Conservation (phyloP, 1,284 basidiomycete genomes). For the Malassezia japonica region DNA sequence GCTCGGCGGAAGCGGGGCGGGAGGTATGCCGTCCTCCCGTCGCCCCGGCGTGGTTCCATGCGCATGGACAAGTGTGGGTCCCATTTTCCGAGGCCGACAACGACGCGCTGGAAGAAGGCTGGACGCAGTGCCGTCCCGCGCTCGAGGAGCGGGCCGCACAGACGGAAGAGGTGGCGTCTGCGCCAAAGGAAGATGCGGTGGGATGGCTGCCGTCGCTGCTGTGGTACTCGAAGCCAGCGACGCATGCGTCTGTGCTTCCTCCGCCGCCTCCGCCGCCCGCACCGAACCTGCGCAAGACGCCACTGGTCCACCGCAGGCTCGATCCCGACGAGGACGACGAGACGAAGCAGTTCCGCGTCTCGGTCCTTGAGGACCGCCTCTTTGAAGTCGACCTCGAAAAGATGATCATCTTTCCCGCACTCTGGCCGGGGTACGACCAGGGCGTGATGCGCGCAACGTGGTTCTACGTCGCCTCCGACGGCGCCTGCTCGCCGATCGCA, state of each 20-base stretch:
- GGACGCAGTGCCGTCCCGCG: slow-evolving; percentile 1
- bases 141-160: background rate
- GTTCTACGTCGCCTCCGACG: slow-evolving; percentile 48
- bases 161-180: too few species aligned
- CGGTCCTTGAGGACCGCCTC: slow-evolving; percentile 42
- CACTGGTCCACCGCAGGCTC: slow-evolving; percentile 16
- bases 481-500: slow-evolving; percentile 34
- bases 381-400: slow-evolving; percentile 41
- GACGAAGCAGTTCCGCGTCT: slow-evolving; percentile 24
- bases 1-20: too few species aligned
- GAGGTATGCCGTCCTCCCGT: too few species aligned
- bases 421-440: slow-evolving; percentile 48
- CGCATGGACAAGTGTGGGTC: slow-evolving; percentile 34
- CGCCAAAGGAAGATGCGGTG: too few species aligned
- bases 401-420: slow-evolving; percentile 48
- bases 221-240: slow-evolving; percentile 2
- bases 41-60: slow-evolving; percentile 33
- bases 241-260: background rate
- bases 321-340: slow-evolving; percentile 38
- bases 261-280: slow-evolving; percentile 6
- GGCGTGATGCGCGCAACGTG: slow-evolving; percentile 45
- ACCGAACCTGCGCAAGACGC: slow-evolving; percentile 8
- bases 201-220: background rate
- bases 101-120: slow-evolving; percentile 29
- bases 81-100: slow-evolving; percentile 33